phyloP scores from a whole-genome alignment of 176 grass and related monocot genomes.

The Oryza australiensis region DNA sequence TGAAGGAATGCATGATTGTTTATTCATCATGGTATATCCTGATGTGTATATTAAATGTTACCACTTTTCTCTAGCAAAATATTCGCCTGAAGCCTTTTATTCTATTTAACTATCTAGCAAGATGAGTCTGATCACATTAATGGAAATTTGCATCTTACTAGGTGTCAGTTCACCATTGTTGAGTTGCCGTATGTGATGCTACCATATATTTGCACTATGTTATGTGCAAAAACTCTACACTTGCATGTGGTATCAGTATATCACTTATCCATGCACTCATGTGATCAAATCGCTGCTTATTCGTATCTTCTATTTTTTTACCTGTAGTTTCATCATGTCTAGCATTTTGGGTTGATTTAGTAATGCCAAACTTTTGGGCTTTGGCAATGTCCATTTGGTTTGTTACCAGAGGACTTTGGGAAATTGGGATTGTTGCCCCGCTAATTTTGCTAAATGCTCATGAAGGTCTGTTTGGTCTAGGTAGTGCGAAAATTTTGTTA shows the following conservation, averaged over 20 bases:
- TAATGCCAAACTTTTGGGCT: neutral
- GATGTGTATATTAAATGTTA: constrained; percentile 6
- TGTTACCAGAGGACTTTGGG: neutral
- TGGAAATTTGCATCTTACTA: constrained; percentile 17
- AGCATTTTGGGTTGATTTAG: constrained; percentile 12
- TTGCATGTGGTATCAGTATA: neutral
- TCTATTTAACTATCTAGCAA: neutral
- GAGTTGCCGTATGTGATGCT: neutral
- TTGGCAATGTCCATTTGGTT: neutral
- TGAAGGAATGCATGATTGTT: constrained; percentile 2
- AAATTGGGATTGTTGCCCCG: neutral
- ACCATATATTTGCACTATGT: constrained; percentile 17
- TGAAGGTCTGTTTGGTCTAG: neutral
- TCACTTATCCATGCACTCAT: constrained; percentile 21
- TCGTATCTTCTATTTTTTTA: neutral
- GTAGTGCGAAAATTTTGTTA: neutral
- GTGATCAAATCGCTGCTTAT: constrained; percentile 19
- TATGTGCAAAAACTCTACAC: neutral
- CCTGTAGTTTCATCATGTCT: constrained; percentile 10
- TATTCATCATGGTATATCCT: neutral
- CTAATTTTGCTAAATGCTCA: neutral
- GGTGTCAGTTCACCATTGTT: neutral
- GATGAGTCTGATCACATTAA: neutral
- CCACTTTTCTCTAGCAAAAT: neutral
- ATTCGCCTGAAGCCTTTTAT: neutral